Evolutionary conservation across 208 protist genomes (phyloP).

Genomic region (Tritrichomonas foetus): DNA sequence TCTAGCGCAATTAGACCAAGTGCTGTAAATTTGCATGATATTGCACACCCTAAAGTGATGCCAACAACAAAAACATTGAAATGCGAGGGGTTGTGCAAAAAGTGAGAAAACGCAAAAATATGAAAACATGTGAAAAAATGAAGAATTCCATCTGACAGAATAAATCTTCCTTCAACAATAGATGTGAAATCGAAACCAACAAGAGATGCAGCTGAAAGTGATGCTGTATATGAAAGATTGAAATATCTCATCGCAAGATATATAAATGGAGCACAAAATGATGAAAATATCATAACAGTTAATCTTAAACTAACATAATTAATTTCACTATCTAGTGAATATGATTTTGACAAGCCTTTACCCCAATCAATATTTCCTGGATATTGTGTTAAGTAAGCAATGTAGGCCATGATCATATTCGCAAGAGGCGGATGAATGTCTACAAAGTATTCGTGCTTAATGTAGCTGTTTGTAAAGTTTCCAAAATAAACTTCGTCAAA

Average conservation of each 20-base stretch:
- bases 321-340: not conserved
- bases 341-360: not conserved
- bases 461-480: not conserved
- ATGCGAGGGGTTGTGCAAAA: not conserved
- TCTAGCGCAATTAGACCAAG: not conserved
- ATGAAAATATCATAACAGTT: not conserved
- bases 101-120: not conserved
- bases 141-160: slow-evolving; percentile 25
- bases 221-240: not conserved
- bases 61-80: not conserved
- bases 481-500: slow-evolving; percentile 39
- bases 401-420: not conserved
- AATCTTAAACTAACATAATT: not conserved
- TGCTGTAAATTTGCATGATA: not conserved
- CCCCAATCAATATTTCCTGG: slow-evolving; percentile 31
- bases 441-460: not conserved
- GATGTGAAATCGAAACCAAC: not conserved
- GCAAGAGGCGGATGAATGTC: slow-evolving; percentile 31
- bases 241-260: not conserved
- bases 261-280: not conserved
- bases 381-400: not conserved
- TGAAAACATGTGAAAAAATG: slow-evolving; percentile 2
- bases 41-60: not conserved
- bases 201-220: not conserved
- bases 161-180: slow-evolving; percentile 30